Evolutionary conservation across 306 rosid species (phyloP).

Genomic region (Senna siamea): DNA sequence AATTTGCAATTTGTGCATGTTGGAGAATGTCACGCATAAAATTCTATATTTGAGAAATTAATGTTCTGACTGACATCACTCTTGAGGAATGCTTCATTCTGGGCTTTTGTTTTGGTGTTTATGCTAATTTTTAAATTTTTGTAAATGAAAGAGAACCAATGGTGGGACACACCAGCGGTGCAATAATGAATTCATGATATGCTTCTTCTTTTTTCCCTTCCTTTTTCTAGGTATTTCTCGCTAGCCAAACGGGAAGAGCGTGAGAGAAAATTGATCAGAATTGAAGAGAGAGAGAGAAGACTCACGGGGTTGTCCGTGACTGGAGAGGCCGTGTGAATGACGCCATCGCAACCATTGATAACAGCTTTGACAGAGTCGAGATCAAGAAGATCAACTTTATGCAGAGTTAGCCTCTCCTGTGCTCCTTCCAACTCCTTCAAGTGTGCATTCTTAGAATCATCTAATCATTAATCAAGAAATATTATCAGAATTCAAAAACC

Average conservation of each 20-base stretch:
- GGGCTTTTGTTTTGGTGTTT: no score
- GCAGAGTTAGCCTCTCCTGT: constrained; percentile 59
- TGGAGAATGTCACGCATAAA: no score
- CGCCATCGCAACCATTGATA: constrained; percentile 72
- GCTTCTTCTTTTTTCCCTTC: background rate
- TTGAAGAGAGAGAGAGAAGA: background rate
- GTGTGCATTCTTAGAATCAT: constrained; percentile 79
- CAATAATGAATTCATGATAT: no score
- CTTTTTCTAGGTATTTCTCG: constrained; percentile 1
- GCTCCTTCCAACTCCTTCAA: constrained; percentile 87
- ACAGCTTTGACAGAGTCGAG: constrained; percentile 55
- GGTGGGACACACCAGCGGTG: no score
- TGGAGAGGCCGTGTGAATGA: constrained; percentile 88
- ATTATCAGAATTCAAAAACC: background rate
- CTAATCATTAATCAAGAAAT: constrained; percentile 34
- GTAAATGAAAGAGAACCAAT: no score
- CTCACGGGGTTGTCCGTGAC: constrained; percentile 84
- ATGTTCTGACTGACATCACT: no score
- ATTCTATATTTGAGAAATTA: no score
- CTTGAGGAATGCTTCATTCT: no score
- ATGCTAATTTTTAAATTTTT: no score
- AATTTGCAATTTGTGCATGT: no score
- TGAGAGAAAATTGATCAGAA: background rate
- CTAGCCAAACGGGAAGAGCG: constrained; percentile 9
- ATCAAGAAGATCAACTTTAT: constrained; percentile 81